These are phyloP conservation scores for Scedosporium dehoogii DNA, from an alignment of 2,329 filamentous ascomycete species.

Conservation along the genomic window DNA sequence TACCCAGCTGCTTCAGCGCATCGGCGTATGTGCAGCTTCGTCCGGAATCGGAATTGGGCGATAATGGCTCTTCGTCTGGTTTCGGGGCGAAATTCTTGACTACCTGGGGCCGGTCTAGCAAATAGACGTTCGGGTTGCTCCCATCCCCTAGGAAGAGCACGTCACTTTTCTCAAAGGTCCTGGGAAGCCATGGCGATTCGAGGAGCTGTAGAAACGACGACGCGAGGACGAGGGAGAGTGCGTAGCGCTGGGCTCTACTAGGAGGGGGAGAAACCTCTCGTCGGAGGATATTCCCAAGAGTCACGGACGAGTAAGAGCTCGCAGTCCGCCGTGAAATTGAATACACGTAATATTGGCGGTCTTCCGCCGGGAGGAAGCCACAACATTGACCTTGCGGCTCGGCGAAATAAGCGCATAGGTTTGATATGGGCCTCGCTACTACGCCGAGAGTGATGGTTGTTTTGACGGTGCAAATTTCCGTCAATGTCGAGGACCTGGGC, in stretches of 20 bases:
- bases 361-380: not conserved
- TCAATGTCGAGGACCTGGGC: not conserved
- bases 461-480: not conserved
- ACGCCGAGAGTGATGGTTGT: not conserved
- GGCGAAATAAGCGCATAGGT: not conserved
- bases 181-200: conserved; percentile 15
- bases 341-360: not conserved
- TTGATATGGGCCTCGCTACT: not conserved
- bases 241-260: conserved; percentile 13
- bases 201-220: conserved; percentile 18
- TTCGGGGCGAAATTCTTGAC: not conserved
- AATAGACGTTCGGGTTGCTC: not conserved
- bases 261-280: conserved; percentile 1
- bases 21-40: not conserved
- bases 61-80: not conserved
- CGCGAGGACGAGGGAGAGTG: conserved; percentile 14
- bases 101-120: not conserved
- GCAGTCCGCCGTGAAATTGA: not conserved
- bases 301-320: no score
- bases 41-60: conserved; percentile 7
- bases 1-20: not conserved
- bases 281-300: not conserved
- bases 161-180: conserved; percentile 10
- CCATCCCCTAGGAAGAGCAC: not conserved
- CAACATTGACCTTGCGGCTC: not conserved